Evolutionary conservation across 352 stramenopile species (phyloP).

Genomic region (Phytophthora litchii): DNA sequence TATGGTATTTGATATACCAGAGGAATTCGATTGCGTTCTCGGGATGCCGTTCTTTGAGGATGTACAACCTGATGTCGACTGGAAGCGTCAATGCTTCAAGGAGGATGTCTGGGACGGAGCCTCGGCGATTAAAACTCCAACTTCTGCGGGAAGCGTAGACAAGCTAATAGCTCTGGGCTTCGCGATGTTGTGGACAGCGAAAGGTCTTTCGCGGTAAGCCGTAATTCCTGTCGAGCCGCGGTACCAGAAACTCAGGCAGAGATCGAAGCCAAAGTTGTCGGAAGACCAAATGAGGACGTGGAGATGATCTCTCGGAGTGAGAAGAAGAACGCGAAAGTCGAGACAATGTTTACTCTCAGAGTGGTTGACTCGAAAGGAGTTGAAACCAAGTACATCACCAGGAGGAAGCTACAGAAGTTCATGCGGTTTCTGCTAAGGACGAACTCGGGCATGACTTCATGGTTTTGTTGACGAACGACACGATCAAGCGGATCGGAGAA

Average conservation of each 20-base stretch:
- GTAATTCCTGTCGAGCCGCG: conserved; percentile 14
- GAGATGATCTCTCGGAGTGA: no score
- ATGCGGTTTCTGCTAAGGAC: conserved; percentile 11
- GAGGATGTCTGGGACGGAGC: background rate
- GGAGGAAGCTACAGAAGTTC: conserved; percentile 23
- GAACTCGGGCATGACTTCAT: conserved; percentile 15
- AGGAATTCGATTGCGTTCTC: conserved; percentile 10
- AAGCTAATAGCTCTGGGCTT: conserved; percentile 9
- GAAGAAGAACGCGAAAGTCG: conserved; percentile 11
- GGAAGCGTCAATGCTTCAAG: conserved; percentile 14
- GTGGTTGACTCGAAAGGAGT: conserved; percentile 13
- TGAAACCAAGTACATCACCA: conserved; percentile 23
- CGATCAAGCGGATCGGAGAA: conserved; percentile 9
- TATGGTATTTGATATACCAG: conserved; percentile 16
- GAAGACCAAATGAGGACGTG: conserved; percentile 3
- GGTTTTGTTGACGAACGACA: conserved; percentile 21
- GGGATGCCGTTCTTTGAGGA: conserved; percentile 17
- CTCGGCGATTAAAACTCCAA: conserved; percentile 1
- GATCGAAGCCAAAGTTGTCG: conserved; percentile 3
- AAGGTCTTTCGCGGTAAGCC: conserved; percentile 3
- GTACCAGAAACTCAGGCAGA: conserved; percentile 12
- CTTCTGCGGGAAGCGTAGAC: conserved; percentile 9
- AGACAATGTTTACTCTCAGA: conserved; percentile 18
- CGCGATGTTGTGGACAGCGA: conserved; percentile 3
- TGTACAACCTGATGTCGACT: conserved; percentile 17